Evolutionary conservation across 2,329 filamentous ascomycete genomes (phyloP), one percentile per base, ranked within the genome.

Genomic region (Ascochyta pisi): DNA sequence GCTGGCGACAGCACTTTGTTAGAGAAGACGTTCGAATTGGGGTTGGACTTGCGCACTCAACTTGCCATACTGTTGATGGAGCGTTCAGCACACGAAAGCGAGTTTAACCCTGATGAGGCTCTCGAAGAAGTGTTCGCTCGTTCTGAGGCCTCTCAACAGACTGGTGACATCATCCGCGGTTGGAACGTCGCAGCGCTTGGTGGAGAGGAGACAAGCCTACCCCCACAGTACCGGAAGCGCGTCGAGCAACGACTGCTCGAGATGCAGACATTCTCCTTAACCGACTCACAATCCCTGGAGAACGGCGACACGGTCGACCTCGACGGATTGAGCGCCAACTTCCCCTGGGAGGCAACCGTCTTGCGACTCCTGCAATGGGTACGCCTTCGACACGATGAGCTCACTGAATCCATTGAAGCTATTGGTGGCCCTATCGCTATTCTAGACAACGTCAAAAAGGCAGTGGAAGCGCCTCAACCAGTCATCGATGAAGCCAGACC

Each of bases 1-100:
- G 19, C 47, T 16, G 81, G 78, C 6, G 69, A 75, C 6, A 83
- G 79, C 60, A 60, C 54, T 2, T 60, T 84, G 6, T 57, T 73
- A 12, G 44, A 77, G 47, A 61, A 77, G 39, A 83, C 81, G 0
- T 81, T 84, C 51, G 65, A 78, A 3, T 60, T 86, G 22, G 81
- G 77, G 1, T 67, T 86, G 6, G 81, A 83, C 6, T 75, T 87
- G 22, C 79, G 84, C 2, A 86, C 83, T 2, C 84, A 87, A 58
- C 73, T 78, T 10, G 73, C 81, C n/a, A 80, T 86, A 37, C 58
- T 75, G n/a, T 67, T 74, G 6, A 65, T 83, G 4, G 67, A 75
- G 37, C 68, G 66, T 9, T 68, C 71, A 7, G 60, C 72, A 27
- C 53, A 71, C 15, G 57, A 73, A 26, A 57, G 62, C 2, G 62